Evolutionary conservation across 2,329 filamentous ascomycete species (phyloP).

Genomic region (Neoascochyta sp.): DNA sequence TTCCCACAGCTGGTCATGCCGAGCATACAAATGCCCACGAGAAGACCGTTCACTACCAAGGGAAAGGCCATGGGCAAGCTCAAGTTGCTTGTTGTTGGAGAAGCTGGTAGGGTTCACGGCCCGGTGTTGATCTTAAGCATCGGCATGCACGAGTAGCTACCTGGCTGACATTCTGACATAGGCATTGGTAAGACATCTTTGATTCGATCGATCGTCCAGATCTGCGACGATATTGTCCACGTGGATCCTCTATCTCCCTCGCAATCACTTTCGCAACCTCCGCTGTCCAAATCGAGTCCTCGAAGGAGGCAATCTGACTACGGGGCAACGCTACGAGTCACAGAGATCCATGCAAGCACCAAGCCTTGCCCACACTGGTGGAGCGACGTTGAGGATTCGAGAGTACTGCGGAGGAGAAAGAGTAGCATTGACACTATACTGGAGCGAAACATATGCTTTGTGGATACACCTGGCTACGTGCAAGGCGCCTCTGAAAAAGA

Average conservation of each 20-base stretch:
- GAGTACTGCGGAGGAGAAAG: constrained; percentile 55
- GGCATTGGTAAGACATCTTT: constrained; percentile 86
- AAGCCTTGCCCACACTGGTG: constrained; percentile 81
- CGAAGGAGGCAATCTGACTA: constrained; percentile 22
- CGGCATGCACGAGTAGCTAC: background rate
- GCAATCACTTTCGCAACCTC: constrained; percentile 22
- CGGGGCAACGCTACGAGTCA: constrained; percentile 27
- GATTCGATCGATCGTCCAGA: constrained; percentile 81
- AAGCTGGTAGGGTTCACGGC: constrained; percentile 66
- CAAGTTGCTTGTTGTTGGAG: constrained; percentile 83
- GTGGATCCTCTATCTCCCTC: constrained; percentile 62
- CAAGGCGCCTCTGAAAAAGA: constrained; percentile 39
- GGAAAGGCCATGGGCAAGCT: constrained; percentile 81
- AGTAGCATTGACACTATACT: constrained; percentile 73
- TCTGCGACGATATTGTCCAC: constrained; percentile 88
- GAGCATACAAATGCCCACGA: constrained; percentile 83
- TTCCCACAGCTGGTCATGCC: constrained; percentile 93
- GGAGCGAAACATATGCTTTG: constrained; percentile 89
- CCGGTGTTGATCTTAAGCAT: too few species aligned
- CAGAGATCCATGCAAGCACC: constrained; percentile 46
- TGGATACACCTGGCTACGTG: constrained; percentile 71
- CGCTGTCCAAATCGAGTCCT: constrained; percentile 22
- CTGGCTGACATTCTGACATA: constrained; percentile 39
- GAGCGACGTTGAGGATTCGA: constrained; percentile 69
- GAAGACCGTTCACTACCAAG: constrained; percentile 82